phyloP scores from a whole-genome alignment of 2,329 filamentous ascomycete genomes.

The Triangularia verruculosa region DNA sequence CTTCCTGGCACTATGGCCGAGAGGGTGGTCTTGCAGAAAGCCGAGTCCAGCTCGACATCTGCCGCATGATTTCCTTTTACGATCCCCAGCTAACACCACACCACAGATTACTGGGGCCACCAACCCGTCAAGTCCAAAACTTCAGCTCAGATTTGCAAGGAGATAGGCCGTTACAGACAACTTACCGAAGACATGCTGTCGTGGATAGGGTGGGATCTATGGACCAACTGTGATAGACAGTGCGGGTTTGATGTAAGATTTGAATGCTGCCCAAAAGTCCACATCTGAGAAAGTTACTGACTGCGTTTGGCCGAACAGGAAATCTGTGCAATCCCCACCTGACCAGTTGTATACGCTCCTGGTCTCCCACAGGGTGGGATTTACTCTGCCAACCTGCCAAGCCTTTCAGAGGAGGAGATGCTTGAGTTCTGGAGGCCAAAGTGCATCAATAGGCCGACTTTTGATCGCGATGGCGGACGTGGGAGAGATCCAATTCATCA shows the following conservation, averaged over 20 bases:
- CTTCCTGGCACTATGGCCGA: not conserved
- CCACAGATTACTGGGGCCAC: not conserved
- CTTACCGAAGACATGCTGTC: not conserved
- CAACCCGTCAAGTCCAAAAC: not conserved
- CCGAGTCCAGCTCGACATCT: not conserved
- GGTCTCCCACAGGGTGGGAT: slow-evolving; percentile 7
- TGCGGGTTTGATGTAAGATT: not conserved
- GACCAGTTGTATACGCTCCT: not conserved
- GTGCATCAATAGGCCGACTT: slow-evolving; percentile 3
- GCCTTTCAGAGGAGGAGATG: slow-evolving; percentile 5
- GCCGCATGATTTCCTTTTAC: not conserved
- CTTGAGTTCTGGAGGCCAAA: slow-evolving; percentile 8
- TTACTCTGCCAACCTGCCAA: slow-evolving; percentile 1
- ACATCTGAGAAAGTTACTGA: too few species aligned
- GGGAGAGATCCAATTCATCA: slow-evolving; percentile 7
- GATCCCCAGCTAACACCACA: not conserved
- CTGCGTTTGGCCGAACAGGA: not conserved
- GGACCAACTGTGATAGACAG: not conserved
- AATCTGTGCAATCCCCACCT: not conserved
- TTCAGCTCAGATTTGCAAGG: not conserved
- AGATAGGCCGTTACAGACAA: not conserved
- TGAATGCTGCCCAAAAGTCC: too few species aligned
- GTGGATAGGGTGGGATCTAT: not conserved
- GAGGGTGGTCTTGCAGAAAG: not conserved
- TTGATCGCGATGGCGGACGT: slow-evolving; percentile 6